Base-by-base conservation (phyloP, 2,329 filamentous ascomycete genomes). In the Penicillium vulpinum region DNA sequence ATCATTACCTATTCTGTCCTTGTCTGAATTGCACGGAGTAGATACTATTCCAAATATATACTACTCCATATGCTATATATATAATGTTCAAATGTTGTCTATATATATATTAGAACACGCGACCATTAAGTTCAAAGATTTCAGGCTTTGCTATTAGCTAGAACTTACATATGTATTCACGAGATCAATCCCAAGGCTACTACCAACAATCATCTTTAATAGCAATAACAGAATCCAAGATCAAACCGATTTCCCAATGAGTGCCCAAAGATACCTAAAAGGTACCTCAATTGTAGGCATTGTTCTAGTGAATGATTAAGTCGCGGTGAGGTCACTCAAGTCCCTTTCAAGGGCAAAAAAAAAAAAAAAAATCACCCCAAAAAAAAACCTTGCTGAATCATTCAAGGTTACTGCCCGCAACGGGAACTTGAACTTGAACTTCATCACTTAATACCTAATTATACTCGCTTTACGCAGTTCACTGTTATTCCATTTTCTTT, bases 341-440 rank as follows among this genome's bases (percentile, higher is more conserved):
- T 10, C 11, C 40, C 24, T 28, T 29, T 21, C 22, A 43, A 4
- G 0, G n/a, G 3, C 8, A 38, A 33, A 47, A 22, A 33, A 52
- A 45, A 41, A 33, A 22, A 41, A 43, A 43, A 35, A 36, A 29
- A 31, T n/a, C n/a, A n/a, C n/a, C n/a, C n/a, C n/a, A 36, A 41
- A 41, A 54, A 50, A 48, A 26, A 40, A 40, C 21, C n/a, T 35
- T 45, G 38, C 47, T 39, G 39, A 56, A 49, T 49, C 43, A 54
- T 40, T 46, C 40, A 46, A 21, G 15, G 38, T 18, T 7, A 26
- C 38, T 44, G 38, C 18, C 28, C 21, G 49, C n/a, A n/a, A n/a
- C n/a, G 28, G 48, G n/a, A 43, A 41, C 38, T 51, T 44, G 21
- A 51, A 51, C 36, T 33, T 41, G 35, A 51, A 51, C 26, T 35